phyloP scores from a whole-genome alignment of 495 filamentous ascomycete genomes.

The Penicillium egyptiacum region DNA sequence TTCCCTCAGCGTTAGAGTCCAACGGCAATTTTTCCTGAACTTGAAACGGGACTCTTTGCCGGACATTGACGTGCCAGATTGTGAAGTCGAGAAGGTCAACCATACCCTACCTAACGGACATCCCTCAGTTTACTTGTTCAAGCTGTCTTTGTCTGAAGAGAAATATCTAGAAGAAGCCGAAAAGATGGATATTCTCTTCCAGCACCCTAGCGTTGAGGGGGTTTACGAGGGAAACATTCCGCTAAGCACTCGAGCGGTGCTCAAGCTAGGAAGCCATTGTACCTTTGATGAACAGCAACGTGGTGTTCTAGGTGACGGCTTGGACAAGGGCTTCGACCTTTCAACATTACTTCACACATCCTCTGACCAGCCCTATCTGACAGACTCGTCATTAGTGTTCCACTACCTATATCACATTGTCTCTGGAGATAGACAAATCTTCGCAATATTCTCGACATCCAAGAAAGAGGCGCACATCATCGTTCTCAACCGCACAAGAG shows the following conservation, averaged over 20 bases:
- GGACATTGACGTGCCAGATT: slow-evolving; percentile 83
- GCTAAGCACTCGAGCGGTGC: slow-evolving; percentile 74
- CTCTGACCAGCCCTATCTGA: slow-evolving; percentile 70
- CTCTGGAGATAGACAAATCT: slow-evolving; percentile 87
- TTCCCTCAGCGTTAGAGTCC: slow-evolving; percentile 82
- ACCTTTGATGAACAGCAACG: slow-evolving; percentile 90
- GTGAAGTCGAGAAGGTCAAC: slow-evolving; percentile 84
- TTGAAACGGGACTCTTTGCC: slow-evolving; percentile 82
- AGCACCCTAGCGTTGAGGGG: slow-evolving; percentile 92
- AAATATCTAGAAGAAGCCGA: slow-evolving; percentile 78
- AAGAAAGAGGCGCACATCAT: slow-evolving; percentile 80
- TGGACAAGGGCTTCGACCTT: slow-evolving; percentile 93
- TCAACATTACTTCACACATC: slow-evolving; percentile 65
- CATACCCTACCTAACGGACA: slow-evolving; percentile 95
- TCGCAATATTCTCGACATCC: slow-evolving; percentile 85
- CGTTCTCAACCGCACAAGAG: slow-evolving; percentile 74
- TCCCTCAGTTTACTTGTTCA: slow-evolving; percentile 90
- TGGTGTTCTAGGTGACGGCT: slow-evolving; percentile 86
- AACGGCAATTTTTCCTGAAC: slow-evolving; percentile 87
- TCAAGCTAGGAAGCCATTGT: slow-evolving; percentile 89
- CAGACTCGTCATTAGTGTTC: slow-evolving; percentile 67
- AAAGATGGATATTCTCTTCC: slow-evolving; percentile 78
- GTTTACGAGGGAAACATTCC: slow-evolving; percentile 95
- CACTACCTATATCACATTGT: slow-evolving; percentile 90
- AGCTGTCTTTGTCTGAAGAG: slow-evolving; percentile 84